Percentiles rank a stretch among this genome's conserved stretches.
Evolutionary conservation across 345 rosid genomes (phyloP).

Genomic region (Euphorbia tirucalli): DNA sequence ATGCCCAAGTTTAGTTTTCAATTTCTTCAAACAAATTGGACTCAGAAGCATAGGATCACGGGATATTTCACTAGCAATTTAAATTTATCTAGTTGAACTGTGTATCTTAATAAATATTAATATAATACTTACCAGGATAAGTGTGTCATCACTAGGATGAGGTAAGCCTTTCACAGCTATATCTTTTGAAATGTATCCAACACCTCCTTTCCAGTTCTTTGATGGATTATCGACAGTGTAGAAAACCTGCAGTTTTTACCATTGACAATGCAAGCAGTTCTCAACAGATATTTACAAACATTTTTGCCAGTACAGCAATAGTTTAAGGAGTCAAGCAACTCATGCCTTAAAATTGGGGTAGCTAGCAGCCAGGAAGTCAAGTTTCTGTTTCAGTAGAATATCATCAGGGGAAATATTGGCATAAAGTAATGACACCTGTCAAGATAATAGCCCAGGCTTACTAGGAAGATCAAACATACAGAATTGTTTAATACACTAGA

Average conservation of each 20-base stretch:
- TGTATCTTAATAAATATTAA: not conserved
- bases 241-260: slow-evolving; percentile 49
- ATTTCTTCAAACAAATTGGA: too few species aligned
- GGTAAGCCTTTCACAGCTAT: slow-evolving; percentile 81
- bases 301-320: not conserved
- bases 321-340: slow-evolving; percentile 6
- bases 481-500: not conserved
- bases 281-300: not conserved
- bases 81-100: not conserved
- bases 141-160: slow-evolving; percentile 70
- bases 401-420: slow-evolving; percentile 96
- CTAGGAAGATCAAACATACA: not conserved
- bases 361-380: slow-evolving; percentile 71
- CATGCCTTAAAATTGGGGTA: slow-evolving; percentile 85
- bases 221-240: slow-evolving; percentile 87
- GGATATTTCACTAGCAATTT: not conserved
- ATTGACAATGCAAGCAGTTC: not conserved
- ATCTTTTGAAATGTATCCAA: slow-evolving; percentile 77
- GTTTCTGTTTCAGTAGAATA: slow-evolving; percentile 84
- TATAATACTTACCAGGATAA: slow-evolving; percentile 64
- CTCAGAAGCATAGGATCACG: too few species aligned
- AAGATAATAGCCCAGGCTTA: slow-evolving; percentile 1
- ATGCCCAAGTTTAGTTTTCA: too few species aligned
- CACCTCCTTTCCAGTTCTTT: slow-evolving; percentile 90
- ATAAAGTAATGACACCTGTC: slow-evolving; percentile 76